These are phyloP conservation scores for Puccinia sorghi DNA, from an alignment of 1,284 basidiomycete genomes.

Conservation along the genomic window DNA sequence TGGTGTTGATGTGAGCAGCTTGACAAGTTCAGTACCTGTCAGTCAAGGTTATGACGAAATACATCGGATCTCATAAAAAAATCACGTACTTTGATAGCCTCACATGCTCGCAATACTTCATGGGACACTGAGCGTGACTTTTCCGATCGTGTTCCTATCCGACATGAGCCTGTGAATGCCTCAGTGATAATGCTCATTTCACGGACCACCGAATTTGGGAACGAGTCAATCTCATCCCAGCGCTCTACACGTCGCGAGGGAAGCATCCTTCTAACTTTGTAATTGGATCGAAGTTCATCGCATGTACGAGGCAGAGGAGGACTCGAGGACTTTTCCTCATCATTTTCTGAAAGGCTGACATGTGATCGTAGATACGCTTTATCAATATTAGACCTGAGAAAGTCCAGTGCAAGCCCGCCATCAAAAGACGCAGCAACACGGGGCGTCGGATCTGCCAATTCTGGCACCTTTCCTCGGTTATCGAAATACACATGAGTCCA, in stretches of 20 bases:
- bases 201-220: constrained; percentile 25
- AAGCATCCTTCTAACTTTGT: constrained; percentile 21
- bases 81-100: constrained; percentile 44
- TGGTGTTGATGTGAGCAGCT: constrained; percentile 49
- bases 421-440: constrained; percentile 14
- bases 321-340: constrained; percentile 3
- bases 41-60: neutral
- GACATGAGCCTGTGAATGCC: constrained; percentile 21
- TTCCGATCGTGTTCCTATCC: neutral
- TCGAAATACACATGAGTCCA: constrained; percentile 48
- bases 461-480: constrained; percentile 43
- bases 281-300: constrained; percentile 21
- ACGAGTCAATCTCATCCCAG: constrained; percentile 36
- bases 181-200: constrained; percentile 30
- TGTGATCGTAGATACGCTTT: constrained; percentile 44
- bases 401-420: constrained; percentile 41
- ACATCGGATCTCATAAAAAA: neutral
- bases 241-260: constrained; percentile 19
- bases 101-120: constrained; percentile 30
- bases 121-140: constrained; percentile 4
- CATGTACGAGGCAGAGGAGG: constrained; percentile 24
- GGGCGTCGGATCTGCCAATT: constrained; percentile 39
- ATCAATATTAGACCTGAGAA: constrained; percentile 45
- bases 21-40: neutral
- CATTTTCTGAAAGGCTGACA: constrained; percentile 8